Percentiles rank a stretch among this genome's conserved stretches.
These are phyloP conservation scores for Pythium insidiosum DNA, from an alignment of 352 stramenopile species.

Conservation along the genomic window DNA sequence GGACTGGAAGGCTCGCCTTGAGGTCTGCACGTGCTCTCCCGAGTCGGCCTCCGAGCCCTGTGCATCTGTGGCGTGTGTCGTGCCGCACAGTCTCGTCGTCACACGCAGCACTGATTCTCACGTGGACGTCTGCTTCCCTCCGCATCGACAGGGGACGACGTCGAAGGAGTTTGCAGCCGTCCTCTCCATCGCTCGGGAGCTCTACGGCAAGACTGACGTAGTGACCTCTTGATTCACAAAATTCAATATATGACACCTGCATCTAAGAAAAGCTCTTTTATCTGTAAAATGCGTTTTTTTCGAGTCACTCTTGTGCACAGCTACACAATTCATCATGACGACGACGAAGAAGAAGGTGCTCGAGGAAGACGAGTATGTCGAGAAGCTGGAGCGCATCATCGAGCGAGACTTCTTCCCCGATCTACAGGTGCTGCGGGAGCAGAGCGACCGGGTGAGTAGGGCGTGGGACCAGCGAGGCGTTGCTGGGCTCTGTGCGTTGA, in stretches of 20 bases:
- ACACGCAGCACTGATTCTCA: constrained; percentile 11
- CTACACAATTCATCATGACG: background rate
- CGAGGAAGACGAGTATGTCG: constrained; percentile 78
- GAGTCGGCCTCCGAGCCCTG: constrained; percentile 26
- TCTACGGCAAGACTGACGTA: constrained; percentile 30
- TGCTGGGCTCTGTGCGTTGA: too few species aligned
- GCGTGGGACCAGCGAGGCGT: background rate
- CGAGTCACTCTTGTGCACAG: too few species aligned
- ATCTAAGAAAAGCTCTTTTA: too few species aligned
- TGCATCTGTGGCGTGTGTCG: constrained; percentile 38
- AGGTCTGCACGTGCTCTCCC: constrained; percentile 28
- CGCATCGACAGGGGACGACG: constrained; percentile 12
- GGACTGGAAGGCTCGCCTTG: constrained; percentile 29
- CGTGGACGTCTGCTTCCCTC: constrained; percentile 8
- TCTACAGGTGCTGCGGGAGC: constrained; percentile 40
- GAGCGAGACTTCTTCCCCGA: constrained; percentile 86
- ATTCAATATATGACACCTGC: too few species aligned
- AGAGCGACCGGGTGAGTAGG: constrained; percentile 27
- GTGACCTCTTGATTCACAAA: too few species aligned
- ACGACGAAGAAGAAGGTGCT: constrained; percentile 52
- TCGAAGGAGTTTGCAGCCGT: constrained; percentile 26
- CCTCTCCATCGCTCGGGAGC: constrained; percentile 23
- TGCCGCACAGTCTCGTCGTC: constrained; percentile 48
- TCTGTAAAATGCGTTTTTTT: too few species aligned
- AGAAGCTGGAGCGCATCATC: constrained; percentile 68